Percentiles rank a stretch among this genome's conserved stretches.
These are phyloP conservation scores for Aspergillus piperis DNA, from an alignment of 2,329 filamentous ascomycete species.

Conservation along the genomic window DNA sequence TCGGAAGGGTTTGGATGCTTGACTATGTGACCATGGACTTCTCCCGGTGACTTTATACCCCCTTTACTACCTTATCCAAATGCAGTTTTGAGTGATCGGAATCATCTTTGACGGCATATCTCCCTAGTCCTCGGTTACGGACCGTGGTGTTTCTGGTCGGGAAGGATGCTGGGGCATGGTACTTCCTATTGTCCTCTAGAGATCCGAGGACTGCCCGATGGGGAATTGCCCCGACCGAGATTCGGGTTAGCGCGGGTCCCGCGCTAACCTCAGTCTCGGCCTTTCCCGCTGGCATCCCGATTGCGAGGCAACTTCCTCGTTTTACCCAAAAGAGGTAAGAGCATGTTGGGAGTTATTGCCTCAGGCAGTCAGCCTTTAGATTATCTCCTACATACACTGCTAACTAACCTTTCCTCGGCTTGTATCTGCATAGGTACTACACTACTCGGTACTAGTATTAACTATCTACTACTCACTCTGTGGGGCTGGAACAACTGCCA, in stretches of 20 bases:
- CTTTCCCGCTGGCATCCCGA: background rate
- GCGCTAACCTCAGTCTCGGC: slow-evolving; percentile 1
- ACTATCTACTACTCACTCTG: no score
- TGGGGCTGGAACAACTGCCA: no score
- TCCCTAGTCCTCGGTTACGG: background rate
- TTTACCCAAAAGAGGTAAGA: no score
- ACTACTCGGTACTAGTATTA: no score
- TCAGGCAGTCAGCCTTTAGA: background rate
- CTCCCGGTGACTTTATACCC: background rate
- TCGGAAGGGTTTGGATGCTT: background rate
- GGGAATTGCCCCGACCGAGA: background rate
- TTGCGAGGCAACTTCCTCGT: background rate
- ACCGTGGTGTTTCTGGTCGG: background rate
- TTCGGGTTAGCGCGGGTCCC: background rate
- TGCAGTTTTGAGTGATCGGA: background rate
- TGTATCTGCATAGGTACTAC: no score
- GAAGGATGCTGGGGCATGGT: no score
- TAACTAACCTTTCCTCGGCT: no score
- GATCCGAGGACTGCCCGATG: background rate
- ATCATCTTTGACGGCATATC: background rate
- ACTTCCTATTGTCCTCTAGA: background rate
- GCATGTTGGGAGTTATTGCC: background rate
- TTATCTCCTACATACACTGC: no score
- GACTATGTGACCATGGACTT: background rate
- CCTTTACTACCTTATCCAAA: background rate